Percentiles rank a stretch among this genome's conserved stretches.
These are phyloP conservation scores for Elongisporangium prolatum DNA, from an alignment of 352 stramenopile species.

Conservation along the genomic window DNA sequence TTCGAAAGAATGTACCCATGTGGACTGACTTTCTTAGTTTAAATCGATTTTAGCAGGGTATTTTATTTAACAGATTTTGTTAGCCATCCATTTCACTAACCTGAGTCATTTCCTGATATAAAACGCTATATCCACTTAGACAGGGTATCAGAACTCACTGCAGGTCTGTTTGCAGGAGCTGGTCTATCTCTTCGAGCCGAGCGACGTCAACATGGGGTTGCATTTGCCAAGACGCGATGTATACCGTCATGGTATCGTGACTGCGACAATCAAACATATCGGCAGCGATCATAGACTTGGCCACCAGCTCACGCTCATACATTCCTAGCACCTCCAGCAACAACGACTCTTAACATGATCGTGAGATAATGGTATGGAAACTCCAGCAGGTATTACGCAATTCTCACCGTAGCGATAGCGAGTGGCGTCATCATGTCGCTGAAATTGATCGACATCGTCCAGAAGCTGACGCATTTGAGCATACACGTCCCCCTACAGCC, in stretches of 20 bases:
- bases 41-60: neutral
- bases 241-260: conserved; percentile 68
- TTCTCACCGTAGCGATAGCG: conserved; percentile 7
- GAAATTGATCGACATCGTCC: neutral
- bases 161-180: conserved; percentile 53
- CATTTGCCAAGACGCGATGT: conserved; percentile 85
- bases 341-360: conserved; percentile 32
- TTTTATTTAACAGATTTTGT: neutral
- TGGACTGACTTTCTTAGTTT: neutral
- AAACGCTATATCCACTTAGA: neutral
- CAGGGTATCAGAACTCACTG: conserved; percentile 11
- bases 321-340: conserved; percentile 62
- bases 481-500: conserved; percentile 2
- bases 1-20: neutral
- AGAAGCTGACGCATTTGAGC: neutral
- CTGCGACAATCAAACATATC: conserved; percentile 66
- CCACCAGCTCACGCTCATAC: conserved; percentile 75
- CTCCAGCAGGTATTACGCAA: neutral
- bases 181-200: conserved; percentile 61
- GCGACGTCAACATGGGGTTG: conserved; percentile 65
- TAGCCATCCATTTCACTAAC: neutral
- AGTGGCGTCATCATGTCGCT: neutral
- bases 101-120: neutral
- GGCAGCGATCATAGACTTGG: conserved; percentile 68
- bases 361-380: neutral